Conservation (phyloP, 2,329 filamentous ascomycete species). For the Claviceps africana region DNA sequence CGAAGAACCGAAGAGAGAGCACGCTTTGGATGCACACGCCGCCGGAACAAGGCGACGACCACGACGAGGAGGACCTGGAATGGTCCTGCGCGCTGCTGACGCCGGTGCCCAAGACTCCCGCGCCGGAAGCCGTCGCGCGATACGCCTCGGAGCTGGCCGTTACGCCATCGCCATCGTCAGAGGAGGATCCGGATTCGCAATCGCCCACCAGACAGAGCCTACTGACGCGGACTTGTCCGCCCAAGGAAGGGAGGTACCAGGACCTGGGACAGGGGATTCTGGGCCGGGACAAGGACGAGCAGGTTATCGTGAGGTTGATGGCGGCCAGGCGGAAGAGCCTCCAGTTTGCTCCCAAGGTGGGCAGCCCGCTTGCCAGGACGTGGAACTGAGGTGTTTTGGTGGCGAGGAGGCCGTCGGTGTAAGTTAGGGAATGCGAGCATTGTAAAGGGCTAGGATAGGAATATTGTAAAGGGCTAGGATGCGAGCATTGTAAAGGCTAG, state of each 20-base stretch:
- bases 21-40: constrained; percentile 41
- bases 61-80: constrained; percentile 24
- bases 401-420: no score
- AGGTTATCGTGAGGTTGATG: constrained; percentile 49
- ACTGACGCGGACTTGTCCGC: constrained; percentile 40
- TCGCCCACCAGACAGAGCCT: constrained; percentile 24
- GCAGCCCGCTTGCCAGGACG: constrained; percentile 52
- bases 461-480: no score
- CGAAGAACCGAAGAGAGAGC: constrained; percentile 39
- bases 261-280: constrained; percentile 32
- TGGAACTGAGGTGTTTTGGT: constrained; percentile 24
- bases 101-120: constrained; percentile 44
- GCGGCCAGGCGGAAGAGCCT: constrained; percentile 63
- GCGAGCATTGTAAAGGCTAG: no score
- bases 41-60: constrained; percentile 27
- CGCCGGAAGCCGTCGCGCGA: constrained; percentile 38
- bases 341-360: constrained; percentile 62
- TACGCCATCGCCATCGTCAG: constrained; percentile 29
- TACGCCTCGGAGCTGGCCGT: constrained; percentile 38
- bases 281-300: constrained; percentile 37
- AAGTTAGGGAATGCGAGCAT: no score
- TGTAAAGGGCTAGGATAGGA: no score
- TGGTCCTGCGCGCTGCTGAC: constrained; percentile 34
- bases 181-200: constrained; percentile 19
- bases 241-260: constrained; percentile 27